Conservation (phyloP, 1,284 basidiomycete genomes). For the Moesziomyces sp. region DNA sequence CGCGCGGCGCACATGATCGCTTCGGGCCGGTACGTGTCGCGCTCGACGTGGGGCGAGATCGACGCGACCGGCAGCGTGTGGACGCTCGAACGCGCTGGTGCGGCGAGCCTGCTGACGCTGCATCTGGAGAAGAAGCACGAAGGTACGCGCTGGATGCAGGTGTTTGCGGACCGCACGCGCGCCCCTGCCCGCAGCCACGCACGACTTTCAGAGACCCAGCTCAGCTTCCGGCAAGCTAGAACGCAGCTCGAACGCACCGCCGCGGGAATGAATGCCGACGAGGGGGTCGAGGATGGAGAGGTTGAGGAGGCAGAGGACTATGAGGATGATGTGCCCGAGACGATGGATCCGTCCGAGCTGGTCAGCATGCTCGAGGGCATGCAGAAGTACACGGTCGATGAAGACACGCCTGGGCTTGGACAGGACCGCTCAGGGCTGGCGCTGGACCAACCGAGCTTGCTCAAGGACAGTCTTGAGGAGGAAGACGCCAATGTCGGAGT, state of each 20-base stretch:
- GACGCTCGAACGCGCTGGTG: constrained; percentile 49
- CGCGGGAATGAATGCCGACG: constrained; percentile 3
- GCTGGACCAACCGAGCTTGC: constrained; percentile 73
- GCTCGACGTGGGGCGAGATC: constrained; percentile 58
- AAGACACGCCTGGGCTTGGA: constrained; percentile 63
- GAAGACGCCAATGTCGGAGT: constrained; percentile 80
- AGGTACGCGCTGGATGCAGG: constrained; percentile 83
- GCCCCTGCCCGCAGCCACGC: background rate
- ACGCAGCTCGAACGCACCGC: constrained; percentile 9
- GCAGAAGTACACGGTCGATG: constrained; percentile 82
- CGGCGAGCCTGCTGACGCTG: constrained; percentile 45
- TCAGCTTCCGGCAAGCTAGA: constrained; percentile 35
- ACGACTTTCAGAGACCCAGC: constrained; percentile 6
- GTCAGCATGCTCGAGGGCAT: constrained; percentile 80
- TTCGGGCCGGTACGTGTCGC: constrained; percentile 40
- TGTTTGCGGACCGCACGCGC: constrained; percentile 72
- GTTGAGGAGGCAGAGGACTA: constrained; percentile 58
- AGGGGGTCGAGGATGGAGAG: constrained; percentile 11
- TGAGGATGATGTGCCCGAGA: constrained; percentile 83
- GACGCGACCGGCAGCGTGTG: constrained; percentile 51
- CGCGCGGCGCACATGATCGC: constrained; percentile 35
- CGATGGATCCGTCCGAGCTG: constrained; percentile 84
- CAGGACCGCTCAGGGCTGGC: constrained; percentile 63
- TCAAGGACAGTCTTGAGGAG: constrained; percentile 83
- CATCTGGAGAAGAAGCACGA: constrained; percentile 60